Percentiles rank a stretch among this genome's conserved stretches.
These are phyloP conservation scores for Macrotyloma uniflorum DNA, from an alignment of 306 rosid species.

Conservation along the genomic window DNA sequence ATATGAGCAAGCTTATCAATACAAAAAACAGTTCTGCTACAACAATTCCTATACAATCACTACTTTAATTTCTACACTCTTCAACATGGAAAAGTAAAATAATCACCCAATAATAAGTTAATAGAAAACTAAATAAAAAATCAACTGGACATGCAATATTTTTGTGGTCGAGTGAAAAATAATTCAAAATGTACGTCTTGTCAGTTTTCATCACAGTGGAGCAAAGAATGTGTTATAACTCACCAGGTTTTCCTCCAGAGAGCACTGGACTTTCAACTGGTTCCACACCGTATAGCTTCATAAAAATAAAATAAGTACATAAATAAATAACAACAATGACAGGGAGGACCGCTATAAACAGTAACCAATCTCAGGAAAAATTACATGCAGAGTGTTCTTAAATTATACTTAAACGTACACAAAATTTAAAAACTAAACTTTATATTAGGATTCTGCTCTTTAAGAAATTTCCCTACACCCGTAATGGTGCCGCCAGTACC, in stretches of 20 bases:
- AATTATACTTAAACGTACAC: background rate
- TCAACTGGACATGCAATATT: background rate
- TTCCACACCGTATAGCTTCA: slow-evolving; percentile 66
- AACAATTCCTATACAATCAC: background rate
- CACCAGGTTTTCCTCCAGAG: slow-evolving; percentile 75
- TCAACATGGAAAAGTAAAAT: background rate
- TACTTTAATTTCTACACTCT: background rate
- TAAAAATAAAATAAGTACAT: background rate
- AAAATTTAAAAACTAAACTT: slow-evolving; percentile 47
- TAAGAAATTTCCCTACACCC: slow-evolving; percentile 72
- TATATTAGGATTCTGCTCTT: slow-evolving; percentile 63
- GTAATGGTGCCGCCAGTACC: slow-evolving; percentile 75
- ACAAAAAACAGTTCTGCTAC: background rate
- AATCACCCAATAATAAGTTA: background rate
- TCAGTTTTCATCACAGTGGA: background rate
- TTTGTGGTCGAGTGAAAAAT: background rate
- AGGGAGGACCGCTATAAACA: background rate
- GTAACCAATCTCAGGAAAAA: background rate
- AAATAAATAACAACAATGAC: background rate
- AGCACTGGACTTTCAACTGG: slow-evolving; percentile 68
- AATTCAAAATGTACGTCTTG: background rate
- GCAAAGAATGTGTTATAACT: slow-evolving; percentile 21
- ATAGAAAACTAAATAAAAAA: background rate
- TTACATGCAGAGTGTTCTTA: background rate
- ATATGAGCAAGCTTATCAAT: background rate